These are phyloP conservation scores for Pseudogymnoascus sp. DNA, from an alignment of 2,329 filamentous ascomycete genomes.

Conservation along the genomic window DNA sequence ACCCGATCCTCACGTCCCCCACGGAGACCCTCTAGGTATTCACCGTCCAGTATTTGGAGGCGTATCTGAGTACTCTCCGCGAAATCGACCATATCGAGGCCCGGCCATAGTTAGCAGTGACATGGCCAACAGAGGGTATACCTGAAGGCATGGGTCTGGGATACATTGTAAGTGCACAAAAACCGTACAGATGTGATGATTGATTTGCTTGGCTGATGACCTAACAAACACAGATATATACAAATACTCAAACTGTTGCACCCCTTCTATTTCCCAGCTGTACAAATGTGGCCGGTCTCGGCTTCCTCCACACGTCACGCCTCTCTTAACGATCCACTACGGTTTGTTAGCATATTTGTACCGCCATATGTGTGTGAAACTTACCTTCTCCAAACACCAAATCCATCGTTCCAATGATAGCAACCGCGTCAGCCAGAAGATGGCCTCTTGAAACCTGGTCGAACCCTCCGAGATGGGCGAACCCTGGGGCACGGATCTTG, in stretches of 20 bases:
- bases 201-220: conserved; percentile 15
- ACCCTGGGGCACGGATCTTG: conserved; percentile 94
- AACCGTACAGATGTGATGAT: neutral
- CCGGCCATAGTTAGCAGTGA: conserved; percentile 1
- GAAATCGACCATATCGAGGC: neutral
- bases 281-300: neutral
- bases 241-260: conserved; percentile 20
- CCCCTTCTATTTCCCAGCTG: conserved; percentile 9
- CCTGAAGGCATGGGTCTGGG: neutral
- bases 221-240: conserved; percentile 15
- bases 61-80: neutral
- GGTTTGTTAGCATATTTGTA: conserved; percentile 21
- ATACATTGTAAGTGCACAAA: conserved; percentile 1
- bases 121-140: neutral
- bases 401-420: conserved; percentile 88
- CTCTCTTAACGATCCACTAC: conserved; percentile 40
- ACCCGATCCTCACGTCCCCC: neutral
- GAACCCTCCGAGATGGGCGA: conserved; percentile 89
- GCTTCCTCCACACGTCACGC: conserved; percentile 1
- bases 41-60: neutral
- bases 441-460: conserved; percentile 91
- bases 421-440: conserved; percentile 90
- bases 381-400: conserved; percentile 55
- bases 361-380: conserved; percentile 24
- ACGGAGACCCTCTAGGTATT: neutral